These are phyloP conservation scores for Cordyceps farinosa DNA, from an alignment of 2,329 filamentous ascomycete species.

Conservation along the genomic window DNA sequence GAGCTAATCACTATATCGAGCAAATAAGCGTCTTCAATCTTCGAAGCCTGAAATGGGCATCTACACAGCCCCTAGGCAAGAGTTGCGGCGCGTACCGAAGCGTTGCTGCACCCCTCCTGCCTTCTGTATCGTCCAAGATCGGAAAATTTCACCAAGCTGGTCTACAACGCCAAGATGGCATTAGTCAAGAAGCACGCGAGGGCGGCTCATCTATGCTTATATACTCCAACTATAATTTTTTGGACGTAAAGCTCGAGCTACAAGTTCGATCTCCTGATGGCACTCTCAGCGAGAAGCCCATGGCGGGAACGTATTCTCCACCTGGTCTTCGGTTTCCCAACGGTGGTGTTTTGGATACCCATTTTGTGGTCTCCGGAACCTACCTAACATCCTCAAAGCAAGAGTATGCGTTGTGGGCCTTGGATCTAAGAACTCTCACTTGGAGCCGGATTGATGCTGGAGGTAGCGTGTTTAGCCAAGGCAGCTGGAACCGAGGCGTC, in stretches of 20 bases:
- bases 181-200: conserved; percentile 52
- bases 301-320: conserved; percentile 82
- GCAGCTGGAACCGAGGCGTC: conserved; percentile 95
- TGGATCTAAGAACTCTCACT: conserved; percentile 81
- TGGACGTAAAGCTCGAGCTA: conserved; percentile 93
- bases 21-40: conserved; percentile 98
- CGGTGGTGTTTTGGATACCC: conserved; percentile 88
- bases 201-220: conserved; percentile 79
- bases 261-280: conserved; percentile 86
- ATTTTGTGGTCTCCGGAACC: conserved; percentile 96
- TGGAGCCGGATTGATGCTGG: conserved; percentile 97
- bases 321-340: conserved; percentile 94
- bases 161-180: conserved; percentile 41
- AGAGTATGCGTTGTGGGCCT: conserved; percentile 94
- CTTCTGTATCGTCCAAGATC: conserved; percentile 61
- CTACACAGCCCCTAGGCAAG: conserved; percentile 79
- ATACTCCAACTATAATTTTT: conserved; percentile 98
- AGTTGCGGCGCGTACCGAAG: conserved; percentile 96
- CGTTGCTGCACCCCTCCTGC: conserved; percentile 80
- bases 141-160: conserved; percentile 53
- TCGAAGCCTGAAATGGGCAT: conserved; percentile 91
- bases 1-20: conserved; percentile 97
- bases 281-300: conserved; percentile 77
- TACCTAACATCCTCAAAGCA: conserved; percentile 97
- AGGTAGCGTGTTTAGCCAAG: conserved; percentile 89